Base-by-base conservation (phyloP, 495 filamentous ascomycete species). In the Podospora tetraspora region DNA sequence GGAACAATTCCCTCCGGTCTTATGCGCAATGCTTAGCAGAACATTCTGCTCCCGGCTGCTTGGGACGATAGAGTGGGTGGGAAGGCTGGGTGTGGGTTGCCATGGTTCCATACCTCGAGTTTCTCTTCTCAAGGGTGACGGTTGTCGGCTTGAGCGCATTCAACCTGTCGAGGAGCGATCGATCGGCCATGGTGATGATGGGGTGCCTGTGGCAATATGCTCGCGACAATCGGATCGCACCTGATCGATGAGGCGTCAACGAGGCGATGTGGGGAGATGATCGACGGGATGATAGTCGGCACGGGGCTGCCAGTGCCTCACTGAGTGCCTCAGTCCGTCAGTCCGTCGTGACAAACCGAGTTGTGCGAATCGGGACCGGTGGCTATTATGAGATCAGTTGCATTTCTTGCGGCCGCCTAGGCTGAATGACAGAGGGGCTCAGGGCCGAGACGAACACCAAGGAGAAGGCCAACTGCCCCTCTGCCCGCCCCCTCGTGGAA, bases 141-240 rank as follows among this genome's bases (percentile, higher is more conserved):
- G 70, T 72, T 63, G 73, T 76, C 12, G 79, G 70, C 62, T 82
- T 81, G 65, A 99, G 85, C 61, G 90, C 89, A 74, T 96, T 97
- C 63, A 97, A 81, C 73, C 92, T 85, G 67, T 93, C 91, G 37
- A 94, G 88, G 72, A 99, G 92, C 0, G 92, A 92, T 77, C 89
- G 86, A 79, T 97, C 95, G 57, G 76, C 77, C 68, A 69, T 70
- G 67, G 13, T 67, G 70, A 37, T 10, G 24, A 60, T 16, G 6
- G 24, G 59, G 27, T 52, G 34, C 34, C 34, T 16, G 34, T 43
- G 34, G 13, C 34, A 52, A 52, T n/a, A 3, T 52, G 43, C 43
- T 43, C 29, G 60, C 60, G 60, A 62, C 12, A 25, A 19, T 61
- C 25, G 4, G 34, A 4, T n/a, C 43, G 43, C 3, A 4, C 43